phyloP scores from a whole-genome alignment of 2,329 filamentous ascomycete genomes.

The Beauveria medogensis region DNA sequence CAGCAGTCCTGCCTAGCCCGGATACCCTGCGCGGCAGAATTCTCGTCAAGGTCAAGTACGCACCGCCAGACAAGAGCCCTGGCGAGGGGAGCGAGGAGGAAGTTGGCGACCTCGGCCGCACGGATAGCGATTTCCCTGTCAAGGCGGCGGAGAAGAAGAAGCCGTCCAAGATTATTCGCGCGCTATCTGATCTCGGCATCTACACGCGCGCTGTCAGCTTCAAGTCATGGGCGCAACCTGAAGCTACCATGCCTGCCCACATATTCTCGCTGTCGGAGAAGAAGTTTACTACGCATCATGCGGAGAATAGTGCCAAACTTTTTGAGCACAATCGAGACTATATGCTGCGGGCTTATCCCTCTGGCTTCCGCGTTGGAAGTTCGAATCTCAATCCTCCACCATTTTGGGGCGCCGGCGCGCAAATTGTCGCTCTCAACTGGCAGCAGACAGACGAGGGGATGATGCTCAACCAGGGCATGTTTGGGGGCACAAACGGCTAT shows the following conservation, averaged over 20 bases:
- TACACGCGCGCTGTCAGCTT: conserved; percentile 82
- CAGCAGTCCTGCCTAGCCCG: conserved; percentile 55
- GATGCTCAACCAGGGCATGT: conserved; percentile 96
- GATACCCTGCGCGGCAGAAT: conserved; percentile 68
- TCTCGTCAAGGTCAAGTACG: conserved; percentile 73
- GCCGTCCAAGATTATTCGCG: conserved; percentile 58
- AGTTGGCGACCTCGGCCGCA: conserved; percentile 20
- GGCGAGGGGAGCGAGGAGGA: conserved; percentile 14
- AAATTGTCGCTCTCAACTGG: conserved; percentile 92
- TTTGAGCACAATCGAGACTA: conserved; percentile 76
- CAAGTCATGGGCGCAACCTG: conserved; percentile 66
- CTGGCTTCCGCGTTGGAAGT: conserved; percentile 70
- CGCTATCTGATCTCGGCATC: conserved; percentile 67
- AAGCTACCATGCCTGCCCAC: conserved; percentile 55
- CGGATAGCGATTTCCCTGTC: conserved; percentile 26
- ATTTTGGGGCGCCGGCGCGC: conserved; percentile 83
- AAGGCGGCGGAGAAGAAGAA: conserved; percentile 31
- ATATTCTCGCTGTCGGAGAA: conserved; percentile 62
- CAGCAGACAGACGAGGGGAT: conserved; percentile 84
- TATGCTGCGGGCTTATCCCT: conserved; percentile 84
- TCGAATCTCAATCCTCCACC: conserved; percentile 79
- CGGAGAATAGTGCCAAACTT: conserved; percentile 42
- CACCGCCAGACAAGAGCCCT: conserved; percentile 31
- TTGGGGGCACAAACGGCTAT: conserved; percentile 74
- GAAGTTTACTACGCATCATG: conserved; percentile 53